Evolutionary conservation across 352 stramenopile genomes (phyloP).

Genomic region (Phytopythium sindhum): DNA sequence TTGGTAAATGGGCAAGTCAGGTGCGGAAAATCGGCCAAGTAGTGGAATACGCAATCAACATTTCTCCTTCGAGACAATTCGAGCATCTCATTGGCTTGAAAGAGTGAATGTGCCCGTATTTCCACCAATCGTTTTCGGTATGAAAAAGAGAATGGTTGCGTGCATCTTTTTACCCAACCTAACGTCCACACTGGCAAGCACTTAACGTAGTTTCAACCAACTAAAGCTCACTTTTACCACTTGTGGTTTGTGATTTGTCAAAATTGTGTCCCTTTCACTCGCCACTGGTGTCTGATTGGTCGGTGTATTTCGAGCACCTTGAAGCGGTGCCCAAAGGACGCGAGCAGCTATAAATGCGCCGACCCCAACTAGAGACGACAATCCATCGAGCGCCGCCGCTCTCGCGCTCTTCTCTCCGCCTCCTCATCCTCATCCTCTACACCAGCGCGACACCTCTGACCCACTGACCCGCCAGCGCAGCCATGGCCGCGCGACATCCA

Average conservation of each 20-base stretch:
- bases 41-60: conserved; percentile 8
- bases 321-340: neutral
- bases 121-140: neutral
- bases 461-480: neutral
- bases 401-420: neutral
- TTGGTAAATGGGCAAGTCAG: conserved; percentile 18
- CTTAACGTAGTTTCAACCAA: no score
- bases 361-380: neutral
- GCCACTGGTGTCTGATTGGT: neutral
- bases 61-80: conserved; percentile 1
- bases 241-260: neutral
- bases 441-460: neutral
- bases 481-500: conserved; percentile 4
- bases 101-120: neutral
- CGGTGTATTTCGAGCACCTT: conserved; percentile 1
- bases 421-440: no score
- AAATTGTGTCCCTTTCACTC: neutral
- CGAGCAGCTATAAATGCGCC: conserved; percentile 3
- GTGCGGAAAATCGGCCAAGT: neutral
- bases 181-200: no score
- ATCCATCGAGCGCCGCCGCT: neutral
- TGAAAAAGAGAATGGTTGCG: neutral
- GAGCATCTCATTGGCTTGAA: conserved; percentile 1
- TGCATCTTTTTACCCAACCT: neutral
- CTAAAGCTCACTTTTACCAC: no score